Evolutionary conservation across 768 basidiomycete species (phyloP), one percentile per base, ranked within the genome.

Genomic region (Daedaleopsis sinensis): DNA sequence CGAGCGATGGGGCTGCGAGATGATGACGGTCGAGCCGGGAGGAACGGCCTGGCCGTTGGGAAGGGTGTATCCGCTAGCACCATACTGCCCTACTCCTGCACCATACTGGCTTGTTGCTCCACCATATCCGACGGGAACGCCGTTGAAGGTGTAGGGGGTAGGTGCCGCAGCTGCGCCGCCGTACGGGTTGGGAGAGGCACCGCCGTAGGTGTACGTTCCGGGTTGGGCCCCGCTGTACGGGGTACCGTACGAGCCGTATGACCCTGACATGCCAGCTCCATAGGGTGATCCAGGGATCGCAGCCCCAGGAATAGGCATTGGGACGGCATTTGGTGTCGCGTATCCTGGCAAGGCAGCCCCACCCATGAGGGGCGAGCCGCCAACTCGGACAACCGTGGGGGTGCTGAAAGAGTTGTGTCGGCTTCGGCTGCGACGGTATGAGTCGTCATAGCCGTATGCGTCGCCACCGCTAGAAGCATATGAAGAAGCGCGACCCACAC

Each of bases 11-110:
- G 54, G 63, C 27, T 61, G 36, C 18, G 55, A 50, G 52, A 67
- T 58, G 52, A 71, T 67, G 55, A 71, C 64, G 15, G 70, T 69
- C 47, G 70, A 67, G 15, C 68, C 70, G 7, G 65, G 59, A 1
- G 65, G 62, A 9, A 50, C 49, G 2, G 23, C 32, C 32, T 44
- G 63, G 44, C 59, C 66, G 46, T 54, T 56, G 55, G 52, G 57
- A 15, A 65, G 46, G n/a, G 52, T 19, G 19, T 63, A 63, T 13
- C 56, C 52, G 5, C 49, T 44, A 2, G 48, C 54, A 13, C 39
- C 54, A 24, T 50, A 48, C 4, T 36, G 47, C 2, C 32, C 54
- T 15, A 37, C 59, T 12, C 49, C 49, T 16, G 15, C 51, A 32
- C 24, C 51, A n/a, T n/a, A n/a, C n/a, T n/a, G n/a, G n/a, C n/a